phyloP scores from a whole-genome alignment of 306 rosid species.

The Cucurbita ficifolia region DNA sequence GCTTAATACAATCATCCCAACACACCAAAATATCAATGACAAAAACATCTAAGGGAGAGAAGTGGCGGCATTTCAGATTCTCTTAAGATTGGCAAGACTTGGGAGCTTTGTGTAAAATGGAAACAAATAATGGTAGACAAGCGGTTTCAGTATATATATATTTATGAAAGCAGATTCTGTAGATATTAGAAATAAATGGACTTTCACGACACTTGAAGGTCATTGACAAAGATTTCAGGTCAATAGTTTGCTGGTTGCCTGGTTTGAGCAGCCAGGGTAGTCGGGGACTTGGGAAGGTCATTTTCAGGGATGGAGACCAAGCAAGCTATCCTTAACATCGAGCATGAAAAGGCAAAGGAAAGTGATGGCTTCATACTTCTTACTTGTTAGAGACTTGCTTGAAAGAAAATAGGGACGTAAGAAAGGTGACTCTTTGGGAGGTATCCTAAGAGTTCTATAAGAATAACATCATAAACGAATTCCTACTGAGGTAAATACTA shows the following conservation, averaged over 20 bases:
- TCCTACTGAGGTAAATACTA: neutral
- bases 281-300: neutral
- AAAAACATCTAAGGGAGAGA: neutral
- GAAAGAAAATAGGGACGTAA: neutral
- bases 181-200: neutral
- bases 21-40: neutral
- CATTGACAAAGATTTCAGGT: neutral
- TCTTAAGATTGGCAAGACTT: neutral
- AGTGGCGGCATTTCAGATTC: neutral
- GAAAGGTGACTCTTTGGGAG: neutral
- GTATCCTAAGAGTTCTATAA: neutral
- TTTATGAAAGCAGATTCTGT: neutral
- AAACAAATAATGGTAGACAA: neutral
- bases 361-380: neutral
- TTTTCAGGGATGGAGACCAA: neutral
- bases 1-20: neutral
- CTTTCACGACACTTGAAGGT: neutral
- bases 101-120: neutral
- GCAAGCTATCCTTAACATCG: neutral
- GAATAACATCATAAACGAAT: neutral
- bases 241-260: neutral
- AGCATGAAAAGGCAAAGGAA: neutral
- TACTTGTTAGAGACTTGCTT: neutral
- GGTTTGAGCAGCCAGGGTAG: neutral
- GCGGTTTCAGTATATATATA: neutral